Conservation (phyloP, 371 early-diverging fungal genomes). For the Dipsacomyces acuminosporus region DNA sequence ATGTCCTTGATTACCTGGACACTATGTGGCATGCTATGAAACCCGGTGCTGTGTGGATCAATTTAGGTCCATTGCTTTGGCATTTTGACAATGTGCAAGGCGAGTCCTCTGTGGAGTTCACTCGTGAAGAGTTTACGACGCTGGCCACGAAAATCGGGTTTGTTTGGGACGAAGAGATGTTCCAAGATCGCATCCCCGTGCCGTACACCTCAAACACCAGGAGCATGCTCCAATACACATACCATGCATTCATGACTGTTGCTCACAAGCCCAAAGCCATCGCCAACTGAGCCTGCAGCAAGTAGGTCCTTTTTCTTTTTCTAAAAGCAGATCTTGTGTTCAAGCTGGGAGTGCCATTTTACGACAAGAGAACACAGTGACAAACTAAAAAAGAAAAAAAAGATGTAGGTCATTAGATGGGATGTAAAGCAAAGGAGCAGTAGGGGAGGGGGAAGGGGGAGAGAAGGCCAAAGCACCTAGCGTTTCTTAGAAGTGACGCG, state of each 20-base stretch:
- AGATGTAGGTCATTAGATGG: neutral
- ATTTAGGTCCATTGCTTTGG: constrained; percentile 88
- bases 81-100: constrained; percentile 81
- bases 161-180: constrained; percentile 27
- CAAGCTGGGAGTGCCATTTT: no score
- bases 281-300: neutral
- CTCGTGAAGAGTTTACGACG: constrained; percentile 72
- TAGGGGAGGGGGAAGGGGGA: neutral
- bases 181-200: constrained; percentile 45
- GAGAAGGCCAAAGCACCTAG: neutral
- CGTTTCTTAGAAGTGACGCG: constrained; percentile 45
- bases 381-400: no score
- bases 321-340: no score
- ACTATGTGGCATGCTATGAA: constrained; percentile 70
- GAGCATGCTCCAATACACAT: constrained; percentile 80
- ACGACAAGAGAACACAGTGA: no score
- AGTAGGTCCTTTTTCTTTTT: no score
- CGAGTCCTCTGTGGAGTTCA: constrained; percentile 80
- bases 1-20: constrained; percentile 81
- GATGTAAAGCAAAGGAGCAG: no score
- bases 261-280: constrained; percentile 30
- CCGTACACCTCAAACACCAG: constrained; percentile 71
- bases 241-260: constrained; percentile 50
- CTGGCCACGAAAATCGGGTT: constrained; percentile 68
- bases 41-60: constrained; percentile 91